These are phyloP conservation scores for Arthrobotrys conoides DNA, from an alignment of 2,329 filamentous ascomycete genomes.

Conservation along the genomic window DNA sequence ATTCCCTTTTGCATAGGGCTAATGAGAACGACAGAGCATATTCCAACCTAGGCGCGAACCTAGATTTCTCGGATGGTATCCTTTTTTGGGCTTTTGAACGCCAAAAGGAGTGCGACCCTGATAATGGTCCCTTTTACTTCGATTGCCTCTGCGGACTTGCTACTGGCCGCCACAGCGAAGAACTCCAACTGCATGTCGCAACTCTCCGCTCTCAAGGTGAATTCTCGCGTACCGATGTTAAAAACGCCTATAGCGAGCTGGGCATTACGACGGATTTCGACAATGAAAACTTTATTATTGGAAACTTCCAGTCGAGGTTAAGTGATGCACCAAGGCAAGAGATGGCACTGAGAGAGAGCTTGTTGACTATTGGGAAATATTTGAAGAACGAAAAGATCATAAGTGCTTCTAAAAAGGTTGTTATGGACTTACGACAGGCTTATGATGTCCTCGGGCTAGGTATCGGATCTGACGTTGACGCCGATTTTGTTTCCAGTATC, in stretches of 20 bases:
- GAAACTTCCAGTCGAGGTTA: conserved; percentile 74
- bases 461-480: conserved; percentile 19
- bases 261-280: conserved; percentile 69
- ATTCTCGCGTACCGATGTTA: conserved; percentile 73
- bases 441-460: conserved; percentile 33
- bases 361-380: conserved; percentile 74
- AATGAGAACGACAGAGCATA: conserved; percentile 69
- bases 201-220: conserved; percentile 74
- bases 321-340: conserved; percentile 72
- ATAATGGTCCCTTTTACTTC: conserved; percentile 74
- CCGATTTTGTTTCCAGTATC: conserved; percentile 42
- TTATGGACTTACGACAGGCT: conserved; percentile 62
- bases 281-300: conserved; percentile 75
- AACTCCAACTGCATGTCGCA: conserved; percentile 73
- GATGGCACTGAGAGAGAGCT: conserved; percentile 72
- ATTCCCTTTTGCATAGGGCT: conserved; percentile 56
- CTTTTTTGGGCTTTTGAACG: conserved; percentile 75
- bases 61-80: conserved; percentile 75
- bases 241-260: conserved; percentile 74
- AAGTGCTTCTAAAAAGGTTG: conserved; percentile 73
- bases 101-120: conserved; percentile 73
- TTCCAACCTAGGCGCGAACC: conserved; percentile 75
- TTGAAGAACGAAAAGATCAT: conserved; percentile 74
- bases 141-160: conserved; percentile 76
- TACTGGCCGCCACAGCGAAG: conserved; percentile 71